These are phyloP conservation scores for Delitschia confertaspora DNA, from an alignment of 495 filamentous ascomycete genomes.

Conservation along the genomic window DNA sequence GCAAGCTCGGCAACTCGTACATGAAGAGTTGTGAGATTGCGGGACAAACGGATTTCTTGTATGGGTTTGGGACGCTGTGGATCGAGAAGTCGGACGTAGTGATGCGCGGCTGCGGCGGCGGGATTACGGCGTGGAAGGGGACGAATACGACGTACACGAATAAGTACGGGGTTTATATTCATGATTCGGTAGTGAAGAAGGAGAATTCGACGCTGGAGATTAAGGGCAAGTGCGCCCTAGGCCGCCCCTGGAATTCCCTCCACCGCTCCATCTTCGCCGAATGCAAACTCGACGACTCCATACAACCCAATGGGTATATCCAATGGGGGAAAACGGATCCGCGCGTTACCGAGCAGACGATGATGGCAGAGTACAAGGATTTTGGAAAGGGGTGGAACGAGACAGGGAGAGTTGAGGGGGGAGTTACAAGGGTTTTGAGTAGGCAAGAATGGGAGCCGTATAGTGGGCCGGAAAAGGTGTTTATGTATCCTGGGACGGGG, in stretches of 20 bases:
- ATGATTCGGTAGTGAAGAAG: conserved; percentile 40
- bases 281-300: conserved; percentile 45
- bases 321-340: conserved; percentile 41
- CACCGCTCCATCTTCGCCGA: conserved; percentile 47
- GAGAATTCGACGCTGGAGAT: conserved; percentile 46
- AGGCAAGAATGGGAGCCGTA: conserved; percentile 38
- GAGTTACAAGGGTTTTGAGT: conserved; percentile 40
- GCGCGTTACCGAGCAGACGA: conserved; percentile 39
- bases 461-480: conserved; percentile 44
- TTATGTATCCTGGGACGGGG: conserved; percentile 42
- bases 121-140: conserved; percentile 59
- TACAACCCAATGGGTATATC: conserved; percentile 46
- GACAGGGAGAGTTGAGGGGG: conserved; percentile 38
- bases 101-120: conserved; percentile 50
- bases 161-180: conserved; percentile 55
- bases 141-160: conserved; percentile 54
- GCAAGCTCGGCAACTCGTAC: conserved; percentile 53
- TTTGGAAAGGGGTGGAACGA: conserved; percentile 49
- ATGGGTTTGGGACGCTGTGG: conserved; percentile 28
- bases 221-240: conserved; percentile 45
- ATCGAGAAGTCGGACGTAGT: conserved; percentile 36
- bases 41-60: conserved; percentile 49
- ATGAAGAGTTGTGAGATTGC: conserved; percentile 46
- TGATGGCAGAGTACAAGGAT: conserved; percentile 48
- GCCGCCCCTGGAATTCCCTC: conserved; percentile 51